Percentiles rank a stretch among this genome's conserved stretches.
phyloP scores from a whole-genome alignment of 2,329 filamentous ascomycete species.

The Helicocarpus griseus region DNA sequence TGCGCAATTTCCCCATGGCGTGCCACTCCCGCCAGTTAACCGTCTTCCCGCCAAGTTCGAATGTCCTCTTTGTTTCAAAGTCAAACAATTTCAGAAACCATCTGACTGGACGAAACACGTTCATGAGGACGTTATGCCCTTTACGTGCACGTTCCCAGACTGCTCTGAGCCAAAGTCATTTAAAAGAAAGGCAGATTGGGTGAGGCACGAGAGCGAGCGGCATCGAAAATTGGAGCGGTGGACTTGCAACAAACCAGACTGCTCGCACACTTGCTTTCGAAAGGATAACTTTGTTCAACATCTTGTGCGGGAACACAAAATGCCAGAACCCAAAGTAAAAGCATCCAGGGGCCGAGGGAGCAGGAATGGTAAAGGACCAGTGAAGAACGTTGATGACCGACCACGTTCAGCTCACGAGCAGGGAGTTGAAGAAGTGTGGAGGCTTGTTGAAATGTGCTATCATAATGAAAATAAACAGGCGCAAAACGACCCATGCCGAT shows the following conservation, averaged over 20 bases:
- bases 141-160: slow-evolving; percentile 79
- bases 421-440: slow-evolving; percentile 58
- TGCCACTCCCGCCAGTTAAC: slow-evolving; percentile 69
- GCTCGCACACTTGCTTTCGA: slow-evolving; percentile 71
- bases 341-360: slow-evolving; percentile 53
- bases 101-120: slow-evolving; percentile 97
- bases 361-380: slow-evolving; percentile 41
- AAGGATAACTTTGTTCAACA: slow-evolving; percentile 92
- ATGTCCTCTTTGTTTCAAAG: slow-evolving; percentile 75
- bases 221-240: slow-evolving; percentile 88
- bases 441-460: slow-evolving; percentile 68
- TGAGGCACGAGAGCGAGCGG: slow-evolving; percentile 84
- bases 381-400: slow-evolving; percentile 17
- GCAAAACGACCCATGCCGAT: slow-evolving; percentile 71
- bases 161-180: slow-evolving; percentile 84
- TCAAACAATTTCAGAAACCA: slow-evolving; percentile 79
- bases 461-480: slow-evolving; percentile 56
- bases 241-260: slow-evolving; percentile 73
- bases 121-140: slow-evolving; percentile 85
- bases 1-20: slow-evolving; percentile 69
- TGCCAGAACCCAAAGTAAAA: slow-evolving; percentile 70
- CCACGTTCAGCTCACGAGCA: slow-evolving; percentile 21
- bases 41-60: slow-evolving; percentile 79
- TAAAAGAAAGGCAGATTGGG: slow-evolving; percentile 93
- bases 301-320: slow-evolving; percentile 83